These are phyloP conservation scores for Musa troglodytarum DNA, from an alignment of 176 grass and related monocot genomes.

Conservation along the genomic window DNA sequence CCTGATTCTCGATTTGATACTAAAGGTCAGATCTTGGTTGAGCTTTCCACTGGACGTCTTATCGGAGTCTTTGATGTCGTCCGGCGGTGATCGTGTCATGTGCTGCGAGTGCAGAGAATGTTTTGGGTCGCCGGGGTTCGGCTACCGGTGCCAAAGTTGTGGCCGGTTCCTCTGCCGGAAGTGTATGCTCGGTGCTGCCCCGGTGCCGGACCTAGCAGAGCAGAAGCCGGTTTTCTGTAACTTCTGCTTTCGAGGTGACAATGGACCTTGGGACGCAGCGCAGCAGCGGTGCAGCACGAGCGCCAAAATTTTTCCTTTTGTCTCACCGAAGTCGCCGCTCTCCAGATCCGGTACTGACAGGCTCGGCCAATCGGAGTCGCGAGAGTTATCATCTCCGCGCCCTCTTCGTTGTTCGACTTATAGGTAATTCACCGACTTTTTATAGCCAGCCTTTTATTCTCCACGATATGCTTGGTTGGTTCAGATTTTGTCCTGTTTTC, in stretches of 20 bases:
- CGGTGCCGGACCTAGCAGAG: background rate
- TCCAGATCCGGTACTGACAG: conserved; percentile 36
- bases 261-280: background rate
- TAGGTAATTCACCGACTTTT: conserved; percentile 32
- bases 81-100: conserved; percentile 17
- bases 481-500: conserved; percentile 9
- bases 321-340: conserved; percentile 19
- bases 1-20: conserved; percentile 36
- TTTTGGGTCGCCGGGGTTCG: background rate
- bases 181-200: conserved; percentile 1
- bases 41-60: conserved; percentile 27
- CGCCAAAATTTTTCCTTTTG: conserved; percentile 8
- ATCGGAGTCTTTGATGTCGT: conserved; percentile 21
- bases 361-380: conserved; percentile 28
- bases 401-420: conserved; percentile 20
- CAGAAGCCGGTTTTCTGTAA: conserved; percentile 6
- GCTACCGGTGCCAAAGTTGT: conserved; percentile 7
- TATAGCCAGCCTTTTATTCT: conserved; percentile 10
- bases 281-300: background rate
- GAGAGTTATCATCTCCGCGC: conserved; percentile 43
- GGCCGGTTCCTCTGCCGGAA: conserved; percentile 16
- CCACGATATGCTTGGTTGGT: background rate
- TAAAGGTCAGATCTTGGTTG: conserved; percentile 48
- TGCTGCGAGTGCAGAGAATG: conserved; percentile 28
- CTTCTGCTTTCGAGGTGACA: conserved; percentile 14